Evolutionary conservation across 1,139 yeast genomes (phyloP), one percentile per base, ranked within the genome.

Genomic region (Yamadazyma aaseri): DNA sequence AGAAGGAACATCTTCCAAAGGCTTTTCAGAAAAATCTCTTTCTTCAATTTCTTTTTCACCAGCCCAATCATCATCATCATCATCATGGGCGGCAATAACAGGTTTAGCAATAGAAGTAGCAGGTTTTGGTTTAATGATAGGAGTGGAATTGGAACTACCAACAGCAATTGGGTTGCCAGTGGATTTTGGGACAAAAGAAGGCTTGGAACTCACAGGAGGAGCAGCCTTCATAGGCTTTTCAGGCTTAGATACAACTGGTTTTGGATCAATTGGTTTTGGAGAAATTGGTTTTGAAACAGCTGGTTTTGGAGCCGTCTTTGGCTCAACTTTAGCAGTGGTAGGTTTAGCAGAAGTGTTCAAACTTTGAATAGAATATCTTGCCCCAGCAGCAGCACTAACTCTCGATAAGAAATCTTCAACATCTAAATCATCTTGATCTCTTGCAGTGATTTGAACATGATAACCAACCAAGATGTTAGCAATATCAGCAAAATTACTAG

Each of bases 391-490:
- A 46, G 87, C 84, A 45, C 86, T 81, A 32, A 94, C 81, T 49
- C 87, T 80, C 36, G 79, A 72, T 46, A 87, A 60, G 44, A 92
- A 76, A 41, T 85, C 95, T 21, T 74, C 71, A 31, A 84, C 86
- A 48, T 86, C 86, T 56, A 94, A 73, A 56, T 94, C 98, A 52
- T 87, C 96, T 35, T 78, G 73, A 53, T 86, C 95, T 61, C 97
- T 79, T n/a, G 97, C 98, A 28, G 97, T 87, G 45, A 94, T 81
- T 61, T 92, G 97, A 36, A 92, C 90, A 56, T 92, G 98, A 62
- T 90, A 92, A 25, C 96, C 96, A 46, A 72, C 72, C 49, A 84
- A 71, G 16, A 79, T 68, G 40, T 71, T 77, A 20, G 90, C 76
- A 11, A 84, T 84, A 27, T 80, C 84, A 29, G 86, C 86, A 47